Base-by-base conservation (phyloP, 2,329 filamentous ascomycete species). In the Exophiala alcalophila region DNA sequence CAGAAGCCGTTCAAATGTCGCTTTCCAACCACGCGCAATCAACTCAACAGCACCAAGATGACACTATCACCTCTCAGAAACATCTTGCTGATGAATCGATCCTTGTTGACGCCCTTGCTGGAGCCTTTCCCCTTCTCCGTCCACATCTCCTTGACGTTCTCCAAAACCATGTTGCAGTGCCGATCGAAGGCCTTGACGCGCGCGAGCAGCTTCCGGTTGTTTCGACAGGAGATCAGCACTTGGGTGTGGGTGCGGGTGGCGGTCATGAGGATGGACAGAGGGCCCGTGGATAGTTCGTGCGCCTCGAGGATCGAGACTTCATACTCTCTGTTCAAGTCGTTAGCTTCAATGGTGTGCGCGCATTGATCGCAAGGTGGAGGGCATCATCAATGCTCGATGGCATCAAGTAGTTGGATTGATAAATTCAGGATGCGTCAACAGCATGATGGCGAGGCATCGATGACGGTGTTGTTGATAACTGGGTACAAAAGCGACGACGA, bases 101-200 rank as follows among this genome's bases (percentile, higher is more conserved):
- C 92, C 80, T 97, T 96, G 73, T 98, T 98, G 51, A 97, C 87
- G 42, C 90, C 90, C 71, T 89, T 90, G 74, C 91, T 92, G 55
- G 91, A 91, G 54, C 83, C 84, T 61, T 86, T 76, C 49, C 81
- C 74, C 42, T 86, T 92, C 72, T 98, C 92, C 7, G 90, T 96
- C 92, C 92, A 98, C 91, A 98, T 97, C 72, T 98, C 92, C 76
- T 94, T 94, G 29, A 94, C 89, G 57, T 95, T 95, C 74, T 95
- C 89, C 33, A 96, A 74, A 3, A 95, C 86, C 92, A 98, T 97
- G 72, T 98, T 98, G 79, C 90, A 97, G 70, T 98, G 92, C 49
- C 92, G 79, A 70, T 98, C 92, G 65, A 98, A 98, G 5, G 92
- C 92, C 76, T 98, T 98, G 62, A 98, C 91, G 53, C 92, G 85